A percentile compares a stretch with the other conserved stretches of the same genome.
Evolutionary conservation across 345 rosid genomes (phyloP).

Genomic region (Citrus maxima): DNA sequence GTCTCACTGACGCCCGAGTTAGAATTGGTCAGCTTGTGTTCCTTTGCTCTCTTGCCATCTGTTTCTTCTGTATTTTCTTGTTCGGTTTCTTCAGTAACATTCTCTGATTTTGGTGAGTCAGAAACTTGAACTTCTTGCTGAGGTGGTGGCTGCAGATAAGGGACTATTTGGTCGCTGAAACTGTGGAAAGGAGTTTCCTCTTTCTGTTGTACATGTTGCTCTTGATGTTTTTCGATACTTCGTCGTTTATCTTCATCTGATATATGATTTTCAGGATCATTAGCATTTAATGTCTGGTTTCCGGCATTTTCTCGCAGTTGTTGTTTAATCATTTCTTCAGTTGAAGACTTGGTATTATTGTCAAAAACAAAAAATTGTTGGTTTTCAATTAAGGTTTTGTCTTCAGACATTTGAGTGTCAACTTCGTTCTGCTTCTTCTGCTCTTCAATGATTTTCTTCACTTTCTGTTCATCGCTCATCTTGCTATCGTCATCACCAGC

Average conservation of each 20-base stretch:
- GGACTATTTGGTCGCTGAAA: conserved; percentile 26
- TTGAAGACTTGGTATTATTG: background rate
- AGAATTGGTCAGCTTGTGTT: conserved; percentile 7
- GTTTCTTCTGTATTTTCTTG: conserved; percentile 11
- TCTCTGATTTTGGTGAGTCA: conserved; percentile 16
- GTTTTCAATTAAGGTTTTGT: conserved; percentile 29
- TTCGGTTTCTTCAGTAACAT: conserved; percentile 10
- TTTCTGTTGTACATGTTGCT: conserved; percentile 8
- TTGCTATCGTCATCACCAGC: conserved; percentile 8
- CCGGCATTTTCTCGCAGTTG: conserved; percentile 56
- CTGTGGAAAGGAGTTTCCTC: conserved; percentile 8
- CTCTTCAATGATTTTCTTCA: conserved; percentile 15
- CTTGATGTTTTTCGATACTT: conserved; percentile 22
- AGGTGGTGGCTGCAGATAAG: conserved; percentile 21
- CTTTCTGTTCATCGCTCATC: background rate
- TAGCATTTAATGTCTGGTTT: conserved; percentile 18
- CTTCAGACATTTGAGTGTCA: conserved; percentile 44
- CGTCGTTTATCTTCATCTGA: conserved; percentile 25
- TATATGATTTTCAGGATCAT: conserved; percentile 25
- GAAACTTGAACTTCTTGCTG: conserved; percentile 6
- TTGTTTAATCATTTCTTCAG: background rate
- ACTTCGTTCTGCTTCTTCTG: conserved; percentile 28
- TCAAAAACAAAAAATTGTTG: conserved; percentile 16
- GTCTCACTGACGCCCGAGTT: conserved; percentile 17
- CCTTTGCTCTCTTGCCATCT: conserved; percentile 2